Percentiles rank a stretch among this genome's conserved stretches.
Evolutionary conservation across 2,329 filamentous ascomycete species (phyloP).

Genomic region (Achaetomium macrosporum): DNA sequence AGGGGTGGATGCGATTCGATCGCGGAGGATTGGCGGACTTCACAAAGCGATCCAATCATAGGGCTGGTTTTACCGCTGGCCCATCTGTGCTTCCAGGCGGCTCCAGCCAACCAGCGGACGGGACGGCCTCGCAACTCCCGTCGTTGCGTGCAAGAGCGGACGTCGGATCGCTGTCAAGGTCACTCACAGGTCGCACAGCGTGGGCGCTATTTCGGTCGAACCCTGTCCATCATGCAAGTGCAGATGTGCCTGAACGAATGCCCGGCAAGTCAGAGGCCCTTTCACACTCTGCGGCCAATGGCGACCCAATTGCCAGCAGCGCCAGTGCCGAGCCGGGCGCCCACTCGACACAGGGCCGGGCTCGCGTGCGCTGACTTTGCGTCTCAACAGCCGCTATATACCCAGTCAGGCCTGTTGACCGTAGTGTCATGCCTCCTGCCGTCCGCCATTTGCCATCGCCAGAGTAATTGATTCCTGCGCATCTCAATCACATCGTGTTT

Average conservation of each 20-base stretch:
- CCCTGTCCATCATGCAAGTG: slow-evolving; percentile 34
- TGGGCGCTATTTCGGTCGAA: slow-evolving; percentile 33
- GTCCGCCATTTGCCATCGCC: slow-evolving; percentile 32
- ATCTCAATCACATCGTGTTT: slow-evolving; percentile 48
- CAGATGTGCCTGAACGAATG: slow-evolving; percentile 30
- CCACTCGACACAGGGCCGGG: slow-evolving; percentile 37
- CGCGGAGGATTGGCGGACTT: slow-evolving; percentile 17
- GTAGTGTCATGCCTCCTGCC: slow-evolving; percentile 19
- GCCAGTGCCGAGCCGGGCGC: slow-evolving; percentile 23
- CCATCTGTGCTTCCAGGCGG: slow-evolving; percentile 29
- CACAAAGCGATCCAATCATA: slow-evolving; percentile 21
- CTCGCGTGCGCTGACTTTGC: slow-evolving; percentile 24
- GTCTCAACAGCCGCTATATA: slow-evolving; percentile 55
- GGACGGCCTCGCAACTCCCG: slow-evolving; percentile 23
- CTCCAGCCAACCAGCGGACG: slow-evolving; percentile 37
- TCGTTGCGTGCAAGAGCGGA: slow-evolving; percentile 21
- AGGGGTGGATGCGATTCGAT: slow-evolving; percentile 16
- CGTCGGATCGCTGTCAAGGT: slow-evolving; percentile 10
- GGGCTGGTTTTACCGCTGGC: slow-evolving; percentile 31
- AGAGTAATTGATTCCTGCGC: slow-evolving; percentile 33
- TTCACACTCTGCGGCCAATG: slow-evolving; percentile 35
- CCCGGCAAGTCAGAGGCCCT: slow-evolving; percentile 39
- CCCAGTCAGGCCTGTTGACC: slow-evolving; percentile 29
- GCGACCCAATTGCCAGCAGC: slow-evolving; percentile 21
- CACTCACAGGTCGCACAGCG: slow-evolving; percentile 19